A percentile compares a stretch with the other conserved stretches of the same genome.
These are phyloP conservation scores for Fusarium drepaniforme DNA, from an alignment of 2,329 filamentous ascomycete species.

Conservation along the genomic window DNA sequence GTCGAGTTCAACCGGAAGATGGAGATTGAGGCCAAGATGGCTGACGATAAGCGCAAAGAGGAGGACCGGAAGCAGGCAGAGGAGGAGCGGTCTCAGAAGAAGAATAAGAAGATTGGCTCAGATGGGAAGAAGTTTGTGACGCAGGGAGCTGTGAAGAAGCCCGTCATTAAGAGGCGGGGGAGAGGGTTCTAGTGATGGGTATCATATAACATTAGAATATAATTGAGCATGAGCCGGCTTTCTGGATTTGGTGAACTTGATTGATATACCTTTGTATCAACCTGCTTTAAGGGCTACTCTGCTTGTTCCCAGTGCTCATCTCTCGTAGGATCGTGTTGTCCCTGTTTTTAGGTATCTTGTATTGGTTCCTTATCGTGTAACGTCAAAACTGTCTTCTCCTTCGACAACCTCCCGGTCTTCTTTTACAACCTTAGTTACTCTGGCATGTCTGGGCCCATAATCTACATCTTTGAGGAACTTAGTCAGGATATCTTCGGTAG, in stretches of 20 bases:
- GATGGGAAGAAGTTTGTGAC: slow-evolving; percentile 69
- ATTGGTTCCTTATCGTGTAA: slow-evolving; percentile 54
- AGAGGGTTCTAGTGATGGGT: slow-evolving; percentile 60
- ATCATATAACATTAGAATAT: not conserved
- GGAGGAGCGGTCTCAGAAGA: slow-evolving; percentile 57
- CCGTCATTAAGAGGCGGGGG: slow-evolving; percentile 67
- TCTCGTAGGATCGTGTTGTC: not conserved
- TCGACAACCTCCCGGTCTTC: slow-evolving; percentile 74
- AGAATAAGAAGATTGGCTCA: slow-evolving; percentile 52
- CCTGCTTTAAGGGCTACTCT: not conserved
- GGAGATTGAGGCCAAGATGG: slow-evolving; percentile 95
- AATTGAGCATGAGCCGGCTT: slow-evolving; percentile 1
- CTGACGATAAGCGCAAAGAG: slow-evolving; percentile 80
- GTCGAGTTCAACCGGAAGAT: slow-evolving; percentile 92
- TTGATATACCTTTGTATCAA: not conserved
- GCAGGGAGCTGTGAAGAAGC: slow-evolving; percentile 73
- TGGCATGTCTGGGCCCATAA: slow-evolving; percentile 77
- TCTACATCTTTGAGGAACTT: slow-evolving; percentile 82
- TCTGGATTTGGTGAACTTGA: not conserved
- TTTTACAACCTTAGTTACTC: slow-evolving; percentile 80
- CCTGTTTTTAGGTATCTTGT: not conserved
- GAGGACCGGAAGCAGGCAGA: slow-evolving; percentile 67
- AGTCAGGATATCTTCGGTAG: slow-evolving; percentile 71
- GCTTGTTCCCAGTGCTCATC: not conserved
- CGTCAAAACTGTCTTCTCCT: slow-evolving; percentile 75